Evolutionary conservation across 1,284 basidiomycete genomes (phyloP), one percentile per base, ranked within the genome.

Genomic region (Trametes versicolor): DNA sequence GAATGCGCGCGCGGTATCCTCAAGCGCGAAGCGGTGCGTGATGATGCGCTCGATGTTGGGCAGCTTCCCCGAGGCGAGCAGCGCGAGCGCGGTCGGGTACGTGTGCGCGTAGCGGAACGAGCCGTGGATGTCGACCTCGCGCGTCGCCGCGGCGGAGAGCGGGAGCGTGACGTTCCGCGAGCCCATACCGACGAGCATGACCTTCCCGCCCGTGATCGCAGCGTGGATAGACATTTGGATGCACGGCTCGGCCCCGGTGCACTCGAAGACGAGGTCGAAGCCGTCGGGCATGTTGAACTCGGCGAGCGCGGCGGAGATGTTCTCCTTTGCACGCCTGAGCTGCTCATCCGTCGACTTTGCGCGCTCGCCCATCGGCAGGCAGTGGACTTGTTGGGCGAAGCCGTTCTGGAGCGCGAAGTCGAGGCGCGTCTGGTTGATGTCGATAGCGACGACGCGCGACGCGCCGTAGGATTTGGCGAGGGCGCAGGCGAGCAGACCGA

Each of bases 121-220:
- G 66, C 97, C 97, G 71, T 92, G 86, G 71, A 99, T 88, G 79
- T 98, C 96, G 66, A 99, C 95, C 80, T 99, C 97, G 58, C 97
- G 90, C 54, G 92, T 80, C 15, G 95, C 89, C 17, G 95, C 94
- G 23, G 87, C 85, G 34, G 91, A 91, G 62, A 96, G 84, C n/a
- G 97, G 96, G 56, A 97, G 83, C 66, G 86, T 84, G 64, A 93
- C 87, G 73, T 92, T 93, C 67, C 90, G 87, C 23, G 93, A 89
- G 70, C 97, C 97, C 97, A 99, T 99, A 36, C 97, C 97, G 71
- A 99, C 89, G 73, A 96, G 92, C 82, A 96, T 91, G 61, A 97
- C 92, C 76, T 93, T 94, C 49, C 94, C 94, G 58, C 96, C 96
- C 6, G 93, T 83, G 59, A 86, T 82, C 34, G 95, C 94, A 72